Evolutionary conservation across 441 rosid species (phyloP), one percentile per base, ranked within the genome.

Genomic region (Macaranga tanarius): DNA sequence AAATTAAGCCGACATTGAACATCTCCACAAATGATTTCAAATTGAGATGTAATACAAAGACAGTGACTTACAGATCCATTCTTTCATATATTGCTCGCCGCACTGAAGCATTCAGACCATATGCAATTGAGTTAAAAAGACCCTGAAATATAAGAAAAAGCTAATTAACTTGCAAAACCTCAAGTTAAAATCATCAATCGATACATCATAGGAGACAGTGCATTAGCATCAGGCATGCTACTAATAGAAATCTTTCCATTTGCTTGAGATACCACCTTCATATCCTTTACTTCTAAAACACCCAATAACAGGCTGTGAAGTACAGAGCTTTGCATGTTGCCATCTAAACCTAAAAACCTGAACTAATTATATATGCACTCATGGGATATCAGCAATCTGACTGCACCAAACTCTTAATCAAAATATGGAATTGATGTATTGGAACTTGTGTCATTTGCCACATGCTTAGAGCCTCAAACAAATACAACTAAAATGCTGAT

Each of bases 91-190:
- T 84, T 62, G 93, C 97, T 67, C 96, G 87, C 15, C 97, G 88
- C 63, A 94, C 99, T 0, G 97, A 92, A 79, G 97, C 80, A 78
- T 94, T 94, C 77, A 92, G 83, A 63, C 99, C 99, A 76, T 94
- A 94, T 28, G 95, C 99, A 79, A 94, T 87, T 31, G 99, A 89
- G 86, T 94, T 94, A 86, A 89, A 94, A 71, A 94, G 86, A 15
- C 97, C 97, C 98, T 94, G 73, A 48, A 78, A 67, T 22, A 69
- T 25, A 62, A 60, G 51, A 55, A 57, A 19, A 50, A 38, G 31
- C 23, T 23, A 77, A 40, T 57, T 38, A 63, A 45, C 20, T 20
- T 44, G 50, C 65, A 58, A 6, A 51, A 25, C 26, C 25, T 7
- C 48, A 34, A 31, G 59, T 50, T 57, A 34, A 31, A 51, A 31